Percentiles rank a stretch among this genome's conserved stretches.
phyloP scores from a whole-genome alignment of 805 yeast genomes.

The Kregervanrija pseudodelftensis region DNA sequence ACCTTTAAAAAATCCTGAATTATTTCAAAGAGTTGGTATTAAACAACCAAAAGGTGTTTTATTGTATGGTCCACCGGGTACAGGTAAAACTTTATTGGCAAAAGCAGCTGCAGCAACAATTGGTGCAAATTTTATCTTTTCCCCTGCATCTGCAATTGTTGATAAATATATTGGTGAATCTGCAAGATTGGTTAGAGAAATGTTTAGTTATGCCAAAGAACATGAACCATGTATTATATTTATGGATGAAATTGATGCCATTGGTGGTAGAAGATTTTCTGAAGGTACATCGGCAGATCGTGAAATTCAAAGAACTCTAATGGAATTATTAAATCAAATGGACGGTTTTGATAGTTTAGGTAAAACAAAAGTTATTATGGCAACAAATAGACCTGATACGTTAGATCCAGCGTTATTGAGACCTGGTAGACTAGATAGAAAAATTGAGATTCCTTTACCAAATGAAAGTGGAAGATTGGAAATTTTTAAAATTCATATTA shows the following conservation, averaged over 20 bases:
- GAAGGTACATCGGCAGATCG: constrained; percentile 99
- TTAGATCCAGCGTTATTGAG: constrained; percentile 94
- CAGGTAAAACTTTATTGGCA: constrained; percentile 93
- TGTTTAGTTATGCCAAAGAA: constrained; percentile 96
- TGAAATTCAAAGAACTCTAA: constrained; percentile 94
- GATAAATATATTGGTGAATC: constrained; percentile 98
- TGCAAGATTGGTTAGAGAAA: constrained; percentile 92
- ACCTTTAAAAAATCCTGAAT: constrained; percentile 94
- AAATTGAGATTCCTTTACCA: constrained; percentile 91
- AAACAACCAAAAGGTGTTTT: constrained; percentile 98
- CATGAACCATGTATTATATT: constrained; percentile 97
- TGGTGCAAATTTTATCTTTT: constrained; percentile 94
- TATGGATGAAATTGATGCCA: constrained; percentile 98
- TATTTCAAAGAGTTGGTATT: constrained; percentile 92
- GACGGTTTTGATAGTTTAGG: constrained; percentile 97
- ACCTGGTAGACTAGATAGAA: constrained; percentile 96
- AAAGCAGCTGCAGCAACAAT: constrained; percentile 98
- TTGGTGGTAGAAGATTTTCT: constrained; percentile 95
- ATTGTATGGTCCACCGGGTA: constrained; percentile 97
- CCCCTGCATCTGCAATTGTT: constrained; percentile 98
- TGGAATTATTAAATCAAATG: constrained; percentile 97
- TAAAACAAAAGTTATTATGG: constrained; percentile 96
- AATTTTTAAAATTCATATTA: constrained; percentile 86
- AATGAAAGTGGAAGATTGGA: constrained; percentile 94
- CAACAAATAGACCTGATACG: constrained; percentile 98